Base-by-base conservation (phyloP, 2,329 filamentous ascomycete genomes). In the Fusarium caatingaense region DNA sequence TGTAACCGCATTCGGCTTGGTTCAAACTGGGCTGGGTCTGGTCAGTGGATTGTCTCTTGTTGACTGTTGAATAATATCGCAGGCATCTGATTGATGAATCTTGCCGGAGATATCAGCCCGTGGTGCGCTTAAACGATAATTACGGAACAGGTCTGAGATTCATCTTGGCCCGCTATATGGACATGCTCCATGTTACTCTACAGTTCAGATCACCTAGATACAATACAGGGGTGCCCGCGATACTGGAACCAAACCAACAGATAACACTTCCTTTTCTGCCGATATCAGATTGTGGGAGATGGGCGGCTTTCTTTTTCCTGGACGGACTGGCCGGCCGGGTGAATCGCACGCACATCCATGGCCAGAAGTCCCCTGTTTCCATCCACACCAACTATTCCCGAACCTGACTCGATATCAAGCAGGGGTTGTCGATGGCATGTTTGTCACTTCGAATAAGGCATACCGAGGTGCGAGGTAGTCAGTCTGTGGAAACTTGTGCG, bases 371-470 rank as follows among this genome's bases (percentile, higher is more conserved):
- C 53, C 41, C 25, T 64, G 23, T 30, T 53, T 40, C 40, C 44
- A 41, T 42, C 40, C 40, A 47, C 50, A 54, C 53, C 44, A 51
- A 40, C 56, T 74, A 73, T 74, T 70, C 70, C 72, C 72, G 69
- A 67, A 46, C 69, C 61, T 67, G 72, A 56, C 42, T 56, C 45
- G 50, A 71, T 64, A 57, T 55, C 48, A 46, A 28, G 49, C 41
- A 66, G 49, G 72, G 61, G 56, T 34, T 13, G 23, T 37, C 46
- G 23, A 66, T 69, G 68, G 61, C 56, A 64, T 72, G 67, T 65
- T 68, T 56, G 25, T 59, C 56, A 32, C 62, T 60, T 59, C 10
- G 34, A 53, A 50, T 46, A 57, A 56, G 45, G 49, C 54, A 60
- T 70, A 46, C 66, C 71, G 59, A 73, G 71, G 64, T n/a, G 34